Evolutionary conservation across 176 grass and related monocot genomes (phyloP).

Genomic region (Melocanna baccifera): DNA sequence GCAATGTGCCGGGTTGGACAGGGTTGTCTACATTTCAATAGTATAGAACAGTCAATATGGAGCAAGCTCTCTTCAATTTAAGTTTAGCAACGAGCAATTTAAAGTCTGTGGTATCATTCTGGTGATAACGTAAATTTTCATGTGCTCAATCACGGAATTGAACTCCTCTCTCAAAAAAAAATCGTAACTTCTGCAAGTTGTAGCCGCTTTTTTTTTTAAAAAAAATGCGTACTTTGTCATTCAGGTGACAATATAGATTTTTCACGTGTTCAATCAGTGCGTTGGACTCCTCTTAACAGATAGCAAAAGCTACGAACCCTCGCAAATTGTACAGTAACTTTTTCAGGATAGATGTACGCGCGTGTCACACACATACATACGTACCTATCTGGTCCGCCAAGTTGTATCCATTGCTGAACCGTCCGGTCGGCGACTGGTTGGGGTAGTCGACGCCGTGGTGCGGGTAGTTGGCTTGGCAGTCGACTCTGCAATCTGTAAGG

Average conservation of each 20-base stretch:
- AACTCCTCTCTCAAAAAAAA: too few species aligned
- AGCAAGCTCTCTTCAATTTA: neutral
- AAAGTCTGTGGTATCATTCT: too few species aligned
- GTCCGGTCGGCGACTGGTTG: conserved; percentile 41
- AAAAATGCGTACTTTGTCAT: too few species aligned
- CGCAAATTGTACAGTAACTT: neutral
- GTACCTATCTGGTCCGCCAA: conserved; percentile 71
- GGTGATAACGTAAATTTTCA: too few species aligned
- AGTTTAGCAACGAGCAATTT: neutral
- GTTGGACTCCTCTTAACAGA: neutral
- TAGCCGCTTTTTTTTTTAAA: too few species aligned
- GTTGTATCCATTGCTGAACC: conserved; percentile 92
- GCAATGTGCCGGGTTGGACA: neutral
- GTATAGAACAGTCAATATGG: too few species aligned
- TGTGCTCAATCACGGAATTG: too few species aligned
- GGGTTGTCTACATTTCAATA: too few species aligned
- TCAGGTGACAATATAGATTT: neutral
- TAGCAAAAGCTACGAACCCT: neutral
- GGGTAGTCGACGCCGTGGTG: conserved; percentile 65
- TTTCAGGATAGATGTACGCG: neutral
- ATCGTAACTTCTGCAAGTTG: too few species aligned
- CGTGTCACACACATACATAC: neutral
- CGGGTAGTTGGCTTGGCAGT: conserved; percentile 53
- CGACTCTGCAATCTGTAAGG: neutral
- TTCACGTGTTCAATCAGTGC: neutral